Evolutionary conservation across 2,329 filamentous ascomycete genomes (phyloP).

Genomic region (Phoma herbarum): DNA sequence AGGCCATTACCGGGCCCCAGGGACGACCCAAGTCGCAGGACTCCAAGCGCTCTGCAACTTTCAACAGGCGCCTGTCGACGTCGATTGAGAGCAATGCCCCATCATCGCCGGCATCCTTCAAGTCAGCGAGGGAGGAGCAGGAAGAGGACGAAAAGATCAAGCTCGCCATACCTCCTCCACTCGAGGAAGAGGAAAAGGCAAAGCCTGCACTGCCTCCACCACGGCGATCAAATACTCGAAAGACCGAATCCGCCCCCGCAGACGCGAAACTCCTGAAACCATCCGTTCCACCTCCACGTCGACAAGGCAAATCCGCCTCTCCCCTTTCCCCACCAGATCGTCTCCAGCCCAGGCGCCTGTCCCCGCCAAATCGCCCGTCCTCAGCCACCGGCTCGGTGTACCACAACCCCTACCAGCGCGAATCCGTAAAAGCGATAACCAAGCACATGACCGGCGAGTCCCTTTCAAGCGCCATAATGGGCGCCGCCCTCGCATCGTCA

Average conservation of each 20-base stretch:
- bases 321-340: conserved; percentile 33
- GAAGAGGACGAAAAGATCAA: conserved; percentile 42
- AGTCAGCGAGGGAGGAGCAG: conserved; percentile 48
- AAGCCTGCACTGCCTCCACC: conserved; percentile 41
- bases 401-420: conserved; percentile 53
- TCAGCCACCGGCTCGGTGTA: conserved; percentile 42
- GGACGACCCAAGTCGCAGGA: conserved; percentile 38
- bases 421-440: conserved; percentile 49
- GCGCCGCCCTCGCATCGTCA: conserved; percentile 74
- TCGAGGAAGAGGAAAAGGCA: conserved; percentile 7
- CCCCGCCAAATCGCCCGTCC: conserved; percentile 30
- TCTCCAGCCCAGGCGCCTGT: conserved; percentile 32
- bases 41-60: conserved; percentile 27
- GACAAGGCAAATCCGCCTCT: conserved; percentile 25
- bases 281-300: conserved; percentile 11
- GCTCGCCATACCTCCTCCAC: conserved; percentile 29
- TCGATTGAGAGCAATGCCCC: conserved; percentile 41
- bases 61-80: conserved; percentile 33
- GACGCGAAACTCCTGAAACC: conserved; percentile 18
- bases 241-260: conserved; percentile 18
- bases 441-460: conserved; percentile 68
- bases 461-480: conserved; percentile 77
- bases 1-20: conserved; percentile 28
- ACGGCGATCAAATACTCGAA: conserved; percentile 39
- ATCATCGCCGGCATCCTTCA: conserved; percentile 46